Evolutionary conservation across 441 rosid species (phyloP).

Genomic region (Biscutella laevigata): DNA sequence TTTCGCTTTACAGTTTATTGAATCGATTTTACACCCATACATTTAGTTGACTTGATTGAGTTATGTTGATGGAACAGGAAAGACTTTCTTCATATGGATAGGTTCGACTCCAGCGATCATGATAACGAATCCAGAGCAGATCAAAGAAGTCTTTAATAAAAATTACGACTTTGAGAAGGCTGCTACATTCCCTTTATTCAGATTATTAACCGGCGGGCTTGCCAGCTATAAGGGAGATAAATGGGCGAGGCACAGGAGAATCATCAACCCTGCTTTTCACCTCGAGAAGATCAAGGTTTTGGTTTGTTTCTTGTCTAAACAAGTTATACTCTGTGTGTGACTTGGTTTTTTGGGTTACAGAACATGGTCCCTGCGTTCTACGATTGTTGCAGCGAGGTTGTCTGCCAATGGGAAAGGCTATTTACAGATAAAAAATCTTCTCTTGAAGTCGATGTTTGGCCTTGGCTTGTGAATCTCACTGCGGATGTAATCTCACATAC

Average conservation of each 20-base stretch:
- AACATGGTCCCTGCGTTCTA: slow-evolving; percentile 38
- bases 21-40: no score
- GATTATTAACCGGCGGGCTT: slow-evolving; percentile 25
- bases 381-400: slow-evolving; percentile 27
- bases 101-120: slow-evolving; percentile 36
- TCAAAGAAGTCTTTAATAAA: slow-evolving; percentile 32
- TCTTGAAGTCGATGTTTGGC: slow-evolving; percentile 38
- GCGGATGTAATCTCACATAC: slow-evolving; percentile 39
- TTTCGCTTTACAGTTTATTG: no score
- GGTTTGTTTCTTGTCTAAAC: neutral
- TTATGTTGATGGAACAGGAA: slow-evolving; percentile 27
- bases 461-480: slow-evolving; percentile 30
- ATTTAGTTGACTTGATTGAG: no score
- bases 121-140: slow-evolving; percentile 33
- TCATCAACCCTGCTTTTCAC: slow-evolving; percentile 47
- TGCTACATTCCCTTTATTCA: slow-evolving; percentile 15
- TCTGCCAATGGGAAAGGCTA: slow-evolving; percentile 29
- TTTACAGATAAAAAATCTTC: slow-evolving; percentile 5
- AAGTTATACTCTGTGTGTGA: neutral
- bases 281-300: slow-evolving; percentile 42
- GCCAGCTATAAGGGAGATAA: slow-evolving; percentile 32
- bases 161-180: slow-evolving; percentile 27
- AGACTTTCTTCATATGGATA: slow-evolving; percentile 34
- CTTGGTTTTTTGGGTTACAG: slow-evolving; percentile 12
- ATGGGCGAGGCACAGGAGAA: slow-evolving; percentile 40